Percentiles rank a stretch among this genome's conserved stretches.
phyloP scores from a whole-genome alignment of 192 early-diverging fungal species.

The Powellomyces hirtus region DNA sequence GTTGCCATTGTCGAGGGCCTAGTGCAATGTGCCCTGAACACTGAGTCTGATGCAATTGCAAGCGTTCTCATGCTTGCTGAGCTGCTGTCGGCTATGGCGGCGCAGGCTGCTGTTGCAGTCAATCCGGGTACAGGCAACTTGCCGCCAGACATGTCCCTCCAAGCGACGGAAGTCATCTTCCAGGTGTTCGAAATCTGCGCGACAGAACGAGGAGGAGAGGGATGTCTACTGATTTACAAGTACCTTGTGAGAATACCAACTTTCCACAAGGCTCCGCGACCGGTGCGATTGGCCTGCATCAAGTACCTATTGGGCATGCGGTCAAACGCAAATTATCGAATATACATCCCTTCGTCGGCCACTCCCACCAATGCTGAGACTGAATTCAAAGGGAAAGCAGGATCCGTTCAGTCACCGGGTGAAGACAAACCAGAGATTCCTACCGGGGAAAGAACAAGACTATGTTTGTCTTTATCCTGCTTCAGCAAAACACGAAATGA shows the following conservation, averaged over 20 bases:
- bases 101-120: slow-evolving; percentile 9
- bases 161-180: background rate
- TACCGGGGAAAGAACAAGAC: background rate
- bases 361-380: background rate
- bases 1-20: slow-evolving; percentile 7
- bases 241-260: slow-evolving; percentile 24
- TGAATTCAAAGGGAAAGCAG: no score
- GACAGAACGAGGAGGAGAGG: background rate
- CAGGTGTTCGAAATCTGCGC: slow-evolving; percentile 10
- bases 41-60: slow-evolving; percentile 13
- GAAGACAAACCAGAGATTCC: background rate
- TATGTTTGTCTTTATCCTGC: slow-evolving; percentile 3
- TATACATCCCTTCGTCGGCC: background rate
- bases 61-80: slow-evolving; percentile 21
- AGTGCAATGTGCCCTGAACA: slow-evolving; percentile 23
- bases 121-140: slow-evolving; percentile 3
- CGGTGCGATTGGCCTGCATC: slow-evolving; percentile 12
- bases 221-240: slow-evolving; percentile 23
- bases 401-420: no score
- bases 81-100: slow-evolving; percentile 22
- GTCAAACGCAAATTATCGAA: slow-evolving; percentile 2
- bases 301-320: slow-evolving; percentile 14
- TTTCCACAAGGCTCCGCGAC: background rate
- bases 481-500: background rate
- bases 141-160: background rate